Evolutionary conservation across 306 rosid genomes (phyloP).

Genomic region (Quercus alba): DNA sequence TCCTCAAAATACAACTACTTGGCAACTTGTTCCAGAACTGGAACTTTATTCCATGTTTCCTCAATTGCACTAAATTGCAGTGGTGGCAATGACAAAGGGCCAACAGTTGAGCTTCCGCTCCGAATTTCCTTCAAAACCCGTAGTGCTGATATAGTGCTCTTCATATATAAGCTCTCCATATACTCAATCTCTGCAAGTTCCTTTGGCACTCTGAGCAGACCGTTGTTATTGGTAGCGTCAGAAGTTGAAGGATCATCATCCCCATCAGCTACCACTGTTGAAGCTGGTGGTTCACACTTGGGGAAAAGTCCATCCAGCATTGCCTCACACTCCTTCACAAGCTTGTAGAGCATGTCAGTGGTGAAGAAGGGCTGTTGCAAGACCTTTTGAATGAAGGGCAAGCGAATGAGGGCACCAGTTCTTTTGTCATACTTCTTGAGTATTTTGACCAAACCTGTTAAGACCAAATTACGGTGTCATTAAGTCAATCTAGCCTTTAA

Average conservation of each 20-base stretch:
- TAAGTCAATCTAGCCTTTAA: constrained; percentile 10
- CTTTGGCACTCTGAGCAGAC: constrained; percentile 41
- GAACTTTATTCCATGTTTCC: constrained; percentile 62
- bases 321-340: constrained; percentile 88
- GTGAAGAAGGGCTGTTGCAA: constrained; percentile 94
- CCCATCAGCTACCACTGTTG: constrained; percentile 40
- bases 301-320: constrained; percentile 84
- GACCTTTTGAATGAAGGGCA: constrained; percentile 96
- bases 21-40: constrained; percentile 65
- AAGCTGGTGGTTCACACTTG: constrained; percentile 33
- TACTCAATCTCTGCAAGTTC: constrained; percentile 78
- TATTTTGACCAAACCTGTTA: constrained; percentile 85
- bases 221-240: constrained; percentile 36
- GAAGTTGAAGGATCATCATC: constrained; percentile 64
- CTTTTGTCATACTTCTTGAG: constrained; percentile 96
- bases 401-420: constrained; percentile 94
- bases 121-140: constrained; percentile 83
- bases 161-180: constrained; percentile 84
- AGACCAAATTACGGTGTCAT: constrained; percentile 5
- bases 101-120: constrained; percentile 86
- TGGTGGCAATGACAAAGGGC: constrained; percentile 85
- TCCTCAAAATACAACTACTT: constrained; percentile 48
- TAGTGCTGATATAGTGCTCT: constrained; percentile 77
- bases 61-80: constrained; percentile 54
- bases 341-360: constrained; percentile 89